Percentiles rank a stretch among this genome's conserved stretches.
Evolutionary conservation across 148 eudicot species (phyloP).

Genomic region (Vaccinium corymbosum): DNA sequence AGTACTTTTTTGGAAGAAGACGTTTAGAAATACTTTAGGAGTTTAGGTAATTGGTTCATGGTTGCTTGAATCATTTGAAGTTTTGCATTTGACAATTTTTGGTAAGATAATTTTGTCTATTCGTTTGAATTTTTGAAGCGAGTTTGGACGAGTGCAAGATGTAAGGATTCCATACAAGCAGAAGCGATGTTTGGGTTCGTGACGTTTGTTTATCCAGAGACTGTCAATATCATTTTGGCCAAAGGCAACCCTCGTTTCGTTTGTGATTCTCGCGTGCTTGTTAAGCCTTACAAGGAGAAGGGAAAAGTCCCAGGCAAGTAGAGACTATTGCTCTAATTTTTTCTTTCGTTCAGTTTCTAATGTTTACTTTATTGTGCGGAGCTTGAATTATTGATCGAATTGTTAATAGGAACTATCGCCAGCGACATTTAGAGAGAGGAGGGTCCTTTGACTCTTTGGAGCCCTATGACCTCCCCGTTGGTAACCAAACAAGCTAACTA

Average conservation of each 20-base stretch:
- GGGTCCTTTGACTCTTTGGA: slow-evolving; percentile 64
- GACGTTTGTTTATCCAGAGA: slow-evolving; percentile 73
- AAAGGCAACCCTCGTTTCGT: slow-evolving; percentile 96
- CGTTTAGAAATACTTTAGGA: slow-evolving; percentile 64
- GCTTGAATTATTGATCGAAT: background rate
- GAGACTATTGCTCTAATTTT: background rate
- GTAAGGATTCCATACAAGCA: slow-evolving; percentile 95
- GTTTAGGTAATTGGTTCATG: slow-evolving; percentile 35
- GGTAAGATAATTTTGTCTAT: slow-evolving; percentile 10
- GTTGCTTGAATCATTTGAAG: background rate
- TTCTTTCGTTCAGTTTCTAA: slow-evolving; percentile 1
- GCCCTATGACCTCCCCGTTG: slow-evolving; percentile 54
- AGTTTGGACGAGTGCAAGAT: slow-evolving; percentile 91
- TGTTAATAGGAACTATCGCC: slow-evolving; percentile 23
- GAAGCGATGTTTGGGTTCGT: slow-evolving; percentile 98
- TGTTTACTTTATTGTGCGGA: background rate
- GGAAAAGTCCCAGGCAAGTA: slow-evolving; percentile 84
- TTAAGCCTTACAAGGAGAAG: slow-evolving; percentile 96
- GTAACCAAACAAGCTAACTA: slow-evolving; percentile 28
- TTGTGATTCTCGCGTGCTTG: slow-evolving; percentile 93
- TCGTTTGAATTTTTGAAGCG: slow-evolving; percentile 35
- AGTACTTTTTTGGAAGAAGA: slow-evolving; percentile 91
- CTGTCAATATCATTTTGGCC: slow-evolving; percentile 76
- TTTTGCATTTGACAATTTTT: background rate
- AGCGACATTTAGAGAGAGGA: slow-evolving; percentile 63